phyloP scores from a whole-genome alignment of 208 protist species.

The Wallacemonas sp. region DNA sequence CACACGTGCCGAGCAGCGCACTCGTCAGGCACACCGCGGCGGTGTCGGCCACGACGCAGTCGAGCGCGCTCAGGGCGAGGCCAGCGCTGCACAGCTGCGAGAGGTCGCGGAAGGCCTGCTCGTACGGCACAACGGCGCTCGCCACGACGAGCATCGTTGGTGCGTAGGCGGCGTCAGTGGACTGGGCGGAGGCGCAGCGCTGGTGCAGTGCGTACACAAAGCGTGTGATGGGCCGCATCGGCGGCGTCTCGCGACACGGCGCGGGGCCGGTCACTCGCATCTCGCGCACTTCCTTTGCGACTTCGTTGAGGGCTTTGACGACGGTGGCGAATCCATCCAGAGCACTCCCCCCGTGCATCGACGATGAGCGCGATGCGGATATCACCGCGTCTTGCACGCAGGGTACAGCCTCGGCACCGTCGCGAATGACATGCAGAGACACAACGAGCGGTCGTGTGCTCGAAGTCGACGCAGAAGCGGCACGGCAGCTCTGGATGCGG shows the following conservation, averaged over 20 bases:
- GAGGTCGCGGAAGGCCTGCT: conserved; percentile 25
- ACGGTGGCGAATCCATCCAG: neutral
- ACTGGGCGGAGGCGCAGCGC: neutral
- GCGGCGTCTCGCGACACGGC: neutral
- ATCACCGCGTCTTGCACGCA: neutral
- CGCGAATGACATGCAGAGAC: neutral
- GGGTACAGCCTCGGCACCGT: neutral
- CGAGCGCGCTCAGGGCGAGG: neutral
- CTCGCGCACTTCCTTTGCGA: no score
- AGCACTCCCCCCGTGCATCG: neutral
- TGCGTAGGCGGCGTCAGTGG: neutral
- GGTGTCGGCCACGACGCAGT: conserved; percentile 31
- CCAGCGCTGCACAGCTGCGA: conserved; percentile 7
- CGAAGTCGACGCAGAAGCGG: neutral
- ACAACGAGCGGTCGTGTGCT: neutral
- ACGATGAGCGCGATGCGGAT: neutral
- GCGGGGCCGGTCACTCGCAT: no score
- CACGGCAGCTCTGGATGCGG: conserved; percentile 6
- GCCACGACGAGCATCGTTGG: conserved; percentile 24
- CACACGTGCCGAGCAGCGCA: neutral
- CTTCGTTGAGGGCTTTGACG: neutral
- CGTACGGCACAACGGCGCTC: conserved; percentile 21
- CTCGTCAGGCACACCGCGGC: conserved; percentile 29
- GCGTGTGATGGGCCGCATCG: neutral
- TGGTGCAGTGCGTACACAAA: conserved; percentile 7